Evolutionary conservation across 129 eudicot species (phyloP), one percentile per base, ranked within the genome.

Genomic region (Scalesia atractyloides): DNA sequence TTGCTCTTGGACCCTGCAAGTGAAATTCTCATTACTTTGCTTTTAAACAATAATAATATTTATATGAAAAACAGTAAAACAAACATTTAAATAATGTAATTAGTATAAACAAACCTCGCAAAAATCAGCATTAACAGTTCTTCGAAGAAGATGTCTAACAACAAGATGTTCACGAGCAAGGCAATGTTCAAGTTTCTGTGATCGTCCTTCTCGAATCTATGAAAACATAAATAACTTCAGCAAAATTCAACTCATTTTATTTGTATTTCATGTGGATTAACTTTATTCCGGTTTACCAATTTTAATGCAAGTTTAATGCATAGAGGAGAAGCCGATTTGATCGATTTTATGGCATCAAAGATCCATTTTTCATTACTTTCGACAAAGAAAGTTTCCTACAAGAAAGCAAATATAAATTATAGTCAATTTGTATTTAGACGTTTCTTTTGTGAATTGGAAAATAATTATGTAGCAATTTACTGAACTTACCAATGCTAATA

Each of bases 1-100:
- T 50, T 49, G 85, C 85, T 76, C 85, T 81, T 30, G 81, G 67
- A 65, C 85, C 85, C 85, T 81, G 66, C 78, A 50, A 30, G 6
- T 30, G 5, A 58, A 48, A 61, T 46, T 57, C 30, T 51, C 17
- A 30, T 9, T 9, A 66, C 44, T 44, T 71, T 9, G 12, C 2
- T 56, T 41, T 54, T 12, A 3, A 16, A 26, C 10, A 43, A 33
- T 5, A 56, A 74, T 3, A 50, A 37, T 66, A 20, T 12, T 9
- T 60, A 26, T 24, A 44, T 20, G 24, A 56, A 13, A 48, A 48
- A 11, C 7, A 33, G 3, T 3, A 0, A 59, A 3, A 61, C 10
- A 1, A 47, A 73, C 16, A 14, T 22, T 1, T 30, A 6, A n/a
- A 6, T 16, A 61, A 41, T 8, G 9, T 14, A 14, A 4, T 5